A percentile compares a stretch with the other conserved stretches of the same genome.
Evolutionary conservation across 2,329 filamentous ascomycete species (phyloP).

Genomic region (Trichoderma koningii): DNA sequence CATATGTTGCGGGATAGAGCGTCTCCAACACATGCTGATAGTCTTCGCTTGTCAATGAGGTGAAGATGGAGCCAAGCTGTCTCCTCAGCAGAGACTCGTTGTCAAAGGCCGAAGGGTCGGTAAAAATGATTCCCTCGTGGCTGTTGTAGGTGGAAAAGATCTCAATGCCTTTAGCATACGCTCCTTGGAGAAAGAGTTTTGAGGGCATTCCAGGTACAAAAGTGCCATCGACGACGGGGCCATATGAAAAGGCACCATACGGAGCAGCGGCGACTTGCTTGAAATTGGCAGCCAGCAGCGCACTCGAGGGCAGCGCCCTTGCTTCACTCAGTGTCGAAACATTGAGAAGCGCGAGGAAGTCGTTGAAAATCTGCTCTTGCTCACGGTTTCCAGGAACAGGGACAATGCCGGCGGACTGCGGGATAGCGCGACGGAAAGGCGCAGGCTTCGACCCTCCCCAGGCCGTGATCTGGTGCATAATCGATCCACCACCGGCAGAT

Average conservation of each 20-base stretch:
- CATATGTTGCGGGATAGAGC: slow-evolving; percentile 17
- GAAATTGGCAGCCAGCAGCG: slow-evolving; percentile 11
- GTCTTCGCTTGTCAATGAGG: background rate
- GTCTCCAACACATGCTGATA: background rate
- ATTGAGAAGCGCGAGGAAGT: slow-evolving; percentile 21
- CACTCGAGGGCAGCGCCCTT: background rate
- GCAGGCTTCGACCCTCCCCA: slow-evolving; percentile 22
- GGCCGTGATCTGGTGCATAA: slow-evolving; percentile 30
- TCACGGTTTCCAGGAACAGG: slow-evolving; percentile 20
- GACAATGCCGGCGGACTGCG: slow-evolving; percentile 15
- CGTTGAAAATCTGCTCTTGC: slow-evolving; percentile 13
- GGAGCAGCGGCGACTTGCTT: slow-evolving; percentile 24
- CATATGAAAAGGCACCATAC: slow-evolving; percentile 19
- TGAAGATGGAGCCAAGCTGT: background rate
- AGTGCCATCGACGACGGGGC: slow-evolving; percentile 23
- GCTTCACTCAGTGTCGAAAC: slow-evolving; percentile 24
- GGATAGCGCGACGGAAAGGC: slow-evolving; percentile 29
- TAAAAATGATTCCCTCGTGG: slow-evolving; percentile 16
- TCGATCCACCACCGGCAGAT: slow-evolving; percentile 28
- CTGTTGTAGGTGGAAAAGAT: slow-evolving; percentile 2
- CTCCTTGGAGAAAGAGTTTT: slow-evolving; percentile 24
- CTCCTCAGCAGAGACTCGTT: slow-evolving; percentile 4
- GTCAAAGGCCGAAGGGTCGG: slow-evolving; percentile 9
- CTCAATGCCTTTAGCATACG: slow-evolving; percentile 18
- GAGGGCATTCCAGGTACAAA: slow-evolving; percentile 27